Evolutionary conservation across 495 filamentous ascomycete species (phyloP), one percentile per base, ranked within the genome.

Genomic region (Amphirosellinia nigrospora): DNA sequence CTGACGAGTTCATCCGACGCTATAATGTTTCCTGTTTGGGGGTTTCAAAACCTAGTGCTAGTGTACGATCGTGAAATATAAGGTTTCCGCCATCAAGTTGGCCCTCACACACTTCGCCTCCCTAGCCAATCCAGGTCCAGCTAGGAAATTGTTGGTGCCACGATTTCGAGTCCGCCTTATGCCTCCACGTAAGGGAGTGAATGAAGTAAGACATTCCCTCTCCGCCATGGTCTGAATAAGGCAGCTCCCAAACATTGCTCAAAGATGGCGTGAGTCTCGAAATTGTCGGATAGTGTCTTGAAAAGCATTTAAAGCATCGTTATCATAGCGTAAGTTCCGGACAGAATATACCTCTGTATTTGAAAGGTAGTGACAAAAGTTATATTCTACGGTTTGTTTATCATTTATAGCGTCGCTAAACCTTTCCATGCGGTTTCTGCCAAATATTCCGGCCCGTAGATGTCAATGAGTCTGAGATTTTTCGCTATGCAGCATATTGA

Each of bases 221-320:
- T 9, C 21, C 16, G 36, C 16, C 38, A 26, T 60, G 8, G 6
- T 21, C 16, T 21, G 8, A 7, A 60, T 39, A 60, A 23, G 19
- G 23, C 23, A 45, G 2, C 1, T n/a, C 45, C 45, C 19, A 48
- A 48, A 6, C 6, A 8, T 23, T 48, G 45, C 45, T 4, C n/a
- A 48, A 48, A 7, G 19, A 9, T 0, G 0, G 45, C 45, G 19
- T 8, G 6, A 7, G 45, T 21, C 4, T 60, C 32, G 56, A 60
- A 60, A 39, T 23, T 19, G 13, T 15, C 62, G 66, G 60, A 69
- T 65, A 26, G 73, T 69, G 50, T 62, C 74, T 28, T 64, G 50
- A 63, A 75, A 74, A 41, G 74, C 74, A 38, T 73, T 65, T 45
- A 77, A 66, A 45, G 67, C 45, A 64, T 77, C 74, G 30, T 72